A percentile compares a stretch with the other conserved stretches of the same genome.
phyloP scores from a whole-genome alignment of 495 filamentous ascomycete species.

The Neurospora africana region DNA sequence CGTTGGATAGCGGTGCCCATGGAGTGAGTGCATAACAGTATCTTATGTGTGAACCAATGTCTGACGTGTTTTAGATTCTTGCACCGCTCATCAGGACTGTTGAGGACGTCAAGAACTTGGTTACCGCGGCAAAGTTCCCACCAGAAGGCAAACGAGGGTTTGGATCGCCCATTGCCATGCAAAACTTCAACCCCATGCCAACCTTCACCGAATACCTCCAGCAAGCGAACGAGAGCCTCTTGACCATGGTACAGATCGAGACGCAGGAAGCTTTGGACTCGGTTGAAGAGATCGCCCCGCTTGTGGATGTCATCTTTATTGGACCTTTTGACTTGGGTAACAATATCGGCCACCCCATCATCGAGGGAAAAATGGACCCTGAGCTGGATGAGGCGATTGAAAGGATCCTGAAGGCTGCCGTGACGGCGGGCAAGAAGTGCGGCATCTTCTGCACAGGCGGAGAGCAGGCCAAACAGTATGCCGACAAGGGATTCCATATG shows the following conservation, averaged over 20 bases:
- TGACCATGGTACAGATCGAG: conserved; percentile 77
- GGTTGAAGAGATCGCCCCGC: conserved; percentile 60
- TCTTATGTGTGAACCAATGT: not conserved
- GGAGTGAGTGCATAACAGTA: conserved; percentile 31
- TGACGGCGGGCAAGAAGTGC: conserved; percentile 57
- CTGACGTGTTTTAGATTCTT: conserved; percentile 35
- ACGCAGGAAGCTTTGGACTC: conserved; percentile 61
- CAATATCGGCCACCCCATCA: conserved; percentile 63
- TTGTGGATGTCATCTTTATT: conserved; percentile 67
- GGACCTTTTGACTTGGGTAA: conserved; percentile 71
- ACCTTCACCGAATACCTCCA: conserved; percentile 56
- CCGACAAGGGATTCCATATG: conserved; percentile 68
- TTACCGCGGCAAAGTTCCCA: conserved; percentile 55
- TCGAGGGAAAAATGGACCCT: conserved; percentile 48
- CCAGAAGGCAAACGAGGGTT: conserved; percentile 53
- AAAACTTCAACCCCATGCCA: conserved; percentile 46
- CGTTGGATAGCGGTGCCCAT: conserved; percentile 58
- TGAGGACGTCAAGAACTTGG: conserved; percentile 49
- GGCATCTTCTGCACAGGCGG: conserved; percentile 69
- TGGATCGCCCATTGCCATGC: conserved; percentile 57
- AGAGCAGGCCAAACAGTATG: conserved; percentile 51
- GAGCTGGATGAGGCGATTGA: conserved; percentile 59
- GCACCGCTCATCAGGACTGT: conserved; percentile 56
- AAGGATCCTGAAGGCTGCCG: conserved; percentile 50
- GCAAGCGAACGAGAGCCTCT: conserved; percentile 58